Percentiles rank a stretch among this genome's conserved stretches.
Evolutionary conservation across 352 stramenopile genomes (phyloP).

Genomic region (Thraustochytrium sp.): DNA sequence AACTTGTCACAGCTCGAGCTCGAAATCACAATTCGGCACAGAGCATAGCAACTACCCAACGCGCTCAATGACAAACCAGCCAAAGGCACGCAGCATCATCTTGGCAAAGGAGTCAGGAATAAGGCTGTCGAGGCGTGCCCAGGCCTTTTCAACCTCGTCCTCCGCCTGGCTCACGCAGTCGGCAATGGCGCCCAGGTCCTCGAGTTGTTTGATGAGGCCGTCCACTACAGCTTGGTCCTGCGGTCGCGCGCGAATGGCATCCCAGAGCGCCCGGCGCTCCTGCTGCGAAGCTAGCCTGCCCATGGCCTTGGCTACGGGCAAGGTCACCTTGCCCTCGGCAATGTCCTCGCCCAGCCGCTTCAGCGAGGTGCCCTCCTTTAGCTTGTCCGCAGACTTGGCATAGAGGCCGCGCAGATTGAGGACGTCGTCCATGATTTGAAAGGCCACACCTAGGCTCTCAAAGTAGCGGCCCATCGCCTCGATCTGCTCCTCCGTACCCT

Average conservation of each 20-base stretch:
- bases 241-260: constrained; percentile 27
- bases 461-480: constrained; percentile 49
- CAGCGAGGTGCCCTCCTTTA: constrained; percentile 1
- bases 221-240: constrained; percentile 23
- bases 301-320: constrained; percentile 48
- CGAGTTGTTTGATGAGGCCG: constrained; percentile 44
- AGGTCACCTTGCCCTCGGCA: constrained; percentile 46
- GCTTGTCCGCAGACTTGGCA: constrained; percentile 34
- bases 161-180: constrained; percentile 42
- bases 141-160: constrained; percentile 48
- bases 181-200: constrained; percentile 43
- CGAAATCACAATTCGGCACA: neutral
- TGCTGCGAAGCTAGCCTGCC: neutral
- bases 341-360: constrained; percentile 49
- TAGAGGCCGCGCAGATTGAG: constrained; percentile 46
- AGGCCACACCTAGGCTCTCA: constrained; percentile 47
- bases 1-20: neutral
- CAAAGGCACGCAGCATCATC: constrained; percentile 49
- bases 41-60: neutral
- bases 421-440: constrained; percentile 51
- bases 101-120: constrained; percentile 49
- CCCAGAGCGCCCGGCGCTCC: constrained; percentile 31
- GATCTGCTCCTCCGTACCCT: constrained; percentile 41
- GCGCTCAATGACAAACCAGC: constrained; percentile 44
- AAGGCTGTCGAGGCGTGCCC: constrained; percentile 41